A percentile compares a stretch with the other conserved stretches of the same genome.
Evolutionary conservation across 1,139 yeast genomes (phyloP).

Genomic region (Arxiozyma heterogenica): DNA sequence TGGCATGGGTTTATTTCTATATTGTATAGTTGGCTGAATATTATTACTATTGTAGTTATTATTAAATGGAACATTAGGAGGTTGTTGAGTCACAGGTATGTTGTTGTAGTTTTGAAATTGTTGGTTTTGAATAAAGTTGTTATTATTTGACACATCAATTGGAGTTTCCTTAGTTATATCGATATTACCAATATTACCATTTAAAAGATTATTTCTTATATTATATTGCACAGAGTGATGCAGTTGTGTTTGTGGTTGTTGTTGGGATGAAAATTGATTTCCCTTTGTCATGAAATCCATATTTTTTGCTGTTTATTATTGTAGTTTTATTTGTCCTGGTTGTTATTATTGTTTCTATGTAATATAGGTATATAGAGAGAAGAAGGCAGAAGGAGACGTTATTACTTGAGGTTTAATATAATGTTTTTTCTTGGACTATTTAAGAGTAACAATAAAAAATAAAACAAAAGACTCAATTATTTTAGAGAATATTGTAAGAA

Average conservation of each 20-base stretch:
- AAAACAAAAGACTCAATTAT: too few species aligned
- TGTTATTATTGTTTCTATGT: background rate
- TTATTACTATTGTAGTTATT: background rate
- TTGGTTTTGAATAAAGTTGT: slow-evolving; percentile 10
- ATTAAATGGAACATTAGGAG: background rate
- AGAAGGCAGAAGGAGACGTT: background rate
- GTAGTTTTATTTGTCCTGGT: background rate
- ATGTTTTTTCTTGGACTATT: background rate
- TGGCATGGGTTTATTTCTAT: slow-evolving; percentile 3
- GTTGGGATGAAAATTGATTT: background rate
- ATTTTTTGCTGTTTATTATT: too few species aligned
- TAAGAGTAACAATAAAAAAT: background rate
- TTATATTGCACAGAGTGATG: slow-evolving; percentile 12
- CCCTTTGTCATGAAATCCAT: background rate
- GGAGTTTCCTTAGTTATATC: slow-evolving; percentile 36
- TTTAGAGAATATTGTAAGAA: too few species aligned
- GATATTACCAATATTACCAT: slow-evolving; percentile 34
- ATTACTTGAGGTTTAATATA: too few species aligned
- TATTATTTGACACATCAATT: slow-evolving; percentile 14
- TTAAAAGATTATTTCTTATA: slow-evolving; percentile 31
- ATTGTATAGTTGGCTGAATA: background rate
- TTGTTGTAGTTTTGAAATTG: slow-evolving; percentile 1
- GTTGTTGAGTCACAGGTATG: slow-evolving; percentile 1
- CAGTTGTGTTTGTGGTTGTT: slow-evolving; percentile 4
- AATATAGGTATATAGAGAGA: background rate